Base-by-base conservation (phyloP, 192 early-diverging fungal genomes). In the Geranomyces michiganensis region DNA sequence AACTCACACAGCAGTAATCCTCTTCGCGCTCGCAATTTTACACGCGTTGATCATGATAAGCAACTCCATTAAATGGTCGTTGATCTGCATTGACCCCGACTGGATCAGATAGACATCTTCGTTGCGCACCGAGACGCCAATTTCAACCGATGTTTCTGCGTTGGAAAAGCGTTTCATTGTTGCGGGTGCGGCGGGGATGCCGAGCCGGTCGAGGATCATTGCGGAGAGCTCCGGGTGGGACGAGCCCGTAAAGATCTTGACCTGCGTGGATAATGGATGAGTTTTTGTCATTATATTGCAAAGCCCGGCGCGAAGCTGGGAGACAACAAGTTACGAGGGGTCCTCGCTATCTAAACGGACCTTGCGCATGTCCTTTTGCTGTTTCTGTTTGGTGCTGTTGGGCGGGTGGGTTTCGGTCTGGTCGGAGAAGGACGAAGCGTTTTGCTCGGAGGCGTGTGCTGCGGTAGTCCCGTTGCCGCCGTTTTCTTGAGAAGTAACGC, bases 41-140 rank as follows among this genome's bases (percentile, higher is more conserved):
- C 95, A 96, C 26, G 97, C 93, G 71, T 94, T 92, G 72, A 99
- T 93, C 94, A 99, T 94, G 61, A 99, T 95, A 47, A 99, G 81
- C 58, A 96, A 87, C 83, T 99, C 97, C 97, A 99, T 99, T 58
- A 99, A 72, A 62, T 96, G 92, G 71, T 87, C 86, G 67, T 85
- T 84, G 65, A 83, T 76, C 29, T 56, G 49, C 62, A 85, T 83
- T 13, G 92, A 97, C 45, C 96, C 96, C 65, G 92, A 94, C 81
- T 97, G 96, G 78, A 99, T 92, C 74, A 99, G 92, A 78, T 89
- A 97, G 27, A 97, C 95, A 80, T 97, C 96, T 77, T 95, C 90
- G 58, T 97, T 90, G 67, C 97, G 93, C 62, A 99, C 96, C 41
- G 96, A 97, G 61, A 91, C 92, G 30, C 93, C 94, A 71, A 98